Conservation (phyloP, 331 rosid genomes). For the Quercus tomentella region DNA sequence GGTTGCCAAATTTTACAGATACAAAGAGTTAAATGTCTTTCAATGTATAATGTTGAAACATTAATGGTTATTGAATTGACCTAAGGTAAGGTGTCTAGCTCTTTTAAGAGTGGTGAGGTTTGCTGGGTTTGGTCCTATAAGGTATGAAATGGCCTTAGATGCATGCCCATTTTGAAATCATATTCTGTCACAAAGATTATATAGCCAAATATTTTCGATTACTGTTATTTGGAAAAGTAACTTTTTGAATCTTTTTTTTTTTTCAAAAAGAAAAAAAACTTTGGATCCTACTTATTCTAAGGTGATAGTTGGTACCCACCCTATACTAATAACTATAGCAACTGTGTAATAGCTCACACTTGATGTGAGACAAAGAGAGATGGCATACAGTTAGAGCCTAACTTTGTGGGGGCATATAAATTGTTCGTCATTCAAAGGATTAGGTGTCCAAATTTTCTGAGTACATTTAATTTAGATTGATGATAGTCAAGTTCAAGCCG, state of each 20-base stretch:
- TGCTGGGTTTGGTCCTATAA: too few relatives aligned
- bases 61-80: too few relatives aligned
- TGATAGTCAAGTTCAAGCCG: conserved; percentile 23
- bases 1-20: background rate
- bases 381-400: background rate
- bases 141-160: too few relatives aligned
- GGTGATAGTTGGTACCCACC: background rate
- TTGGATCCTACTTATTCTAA: background rate
- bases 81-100: too few relatives aligned
- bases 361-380: background rate
- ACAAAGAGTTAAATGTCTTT: too few relatives aligned
- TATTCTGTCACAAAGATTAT: background rate
- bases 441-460: conserved; percentile 5
- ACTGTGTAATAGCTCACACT: background rate
- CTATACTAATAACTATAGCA: background rate
- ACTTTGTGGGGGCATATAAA: background rate
- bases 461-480: conserved; percentile 25
- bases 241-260: background rate
- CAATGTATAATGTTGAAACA: too few relatives aligned
- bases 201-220: background rate
- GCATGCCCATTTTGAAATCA: background rate
- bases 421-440: conserved; percentile 13
- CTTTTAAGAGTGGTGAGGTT: too few relatives aligned
- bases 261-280: background rate
- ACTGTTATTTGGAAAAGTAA: background rate